phyloP scores from a whole-genome alignment of 2,329 filamentous ascomycete genomes.

The Alternaria solani region DNA sequence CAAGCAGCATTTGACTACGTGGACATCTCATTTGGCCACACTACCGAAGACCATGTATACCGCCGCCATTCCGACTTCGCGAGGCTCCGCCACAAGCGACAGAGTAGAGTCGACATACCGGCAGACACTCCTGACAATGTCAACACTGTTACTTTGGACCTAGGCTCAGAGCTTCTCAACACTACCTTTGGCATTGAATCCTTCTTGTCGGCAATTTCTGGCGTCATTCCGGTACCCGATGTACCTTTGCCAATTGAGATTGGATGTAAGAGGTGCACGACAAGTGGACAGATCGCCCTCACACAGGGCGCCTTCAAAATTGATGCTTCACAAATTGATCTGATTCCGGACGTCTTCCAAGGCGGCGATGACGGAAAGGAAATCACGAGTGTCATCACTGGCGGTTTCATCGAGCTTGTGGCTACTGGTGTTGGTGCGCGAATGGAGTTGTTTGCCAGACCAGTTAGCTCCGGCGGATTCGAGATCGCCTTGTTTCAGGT shows the following conservation, averaged over 20 bases:
- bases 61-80: conserved; percentile 40
- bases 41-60: conserved; percentile 38
- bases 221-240: conserved; percentile 22
- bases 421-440: conserved; percentile 42
- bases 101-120: conserved; percentile 30
- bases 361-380: conserved; percentile 34
- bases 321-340: conserved; percentile 33
- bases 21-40: conserved; percentile 45
- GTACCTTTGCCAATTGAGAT: conserved; percentile 33
- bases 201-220: conserved; percentile 26
- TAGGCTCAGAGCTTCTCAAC: conserved; percentile 32
- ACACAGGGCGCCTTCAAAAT: conserved; percentile 43
- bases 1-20: conserved; percentile 42
- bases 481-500: conserved; percentile 33
- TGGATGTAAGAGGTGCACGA: conserved; percentile 50
- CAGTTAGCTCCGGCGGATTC: conserved; percentile 32
- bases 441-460: conserved; percentile 46
- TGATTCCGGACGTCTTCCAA: conserved; percentile 35
- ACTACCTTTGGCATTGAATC: conserved; percentile 33
- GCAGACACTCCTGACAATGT: conserved; percentile 29
- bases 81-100: conserved; percentile 27
- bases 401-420: conserved; percentile 46
- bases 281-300: conserved; percentile 42
- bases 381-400: conserved; percentile 39
- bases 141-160: conserved; percentile 31